Base-by-base conservation (phyloP, 441 rosid genomes). In the Gossypium gossypioides region DNA sequence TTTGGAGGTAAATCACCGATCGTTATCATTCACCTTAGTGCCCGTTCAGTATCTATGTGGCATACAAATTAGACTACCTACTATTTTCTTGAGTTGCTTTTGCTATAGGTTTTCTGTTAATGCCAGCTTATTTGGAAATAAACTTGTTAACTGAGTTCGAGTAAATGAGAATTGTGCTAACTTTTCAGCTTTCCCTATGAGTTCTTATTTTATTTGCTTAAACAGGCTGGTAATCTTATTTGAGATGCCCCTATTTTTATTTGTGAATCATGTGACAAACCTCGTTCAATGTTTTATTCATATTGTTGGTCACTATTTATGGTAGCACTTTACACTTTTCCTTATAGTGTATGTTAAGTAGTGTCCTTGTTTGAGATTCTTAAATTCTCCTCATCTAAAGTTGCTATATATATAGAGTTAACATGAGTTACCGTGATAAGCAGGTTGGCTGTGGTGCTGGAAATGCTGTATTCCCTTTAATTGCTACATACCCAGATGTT, bases 391-490 rank as follows among this genome's bases (percentile, higher is more conserved):
- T 40, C 57, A 2, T 27, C 19, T 65, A 52, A 21, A 40, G 25
- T 34, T 64, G 21, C n/a, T 22, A 19, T 13, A 2, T 25, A 54
- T 67, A 25, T 18, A 0, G n/a, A 34, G 27, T 72, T 70, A 64
- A 42, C 69, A 66, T 72, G 59, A 63, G 13, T 50, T 32, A 48
- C 67, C 51, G 40, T 68, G 74, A 50, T 76, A 13, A 76, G 69
- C 85, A 94, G 98, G 87, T 91, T 75, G 97, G 98, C 18, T 91
- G 97, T 79, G 98, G 97, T 74, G 96, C 92, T 82, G 97, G 97
- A 77, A 94, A 94, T 81, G 87, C 97, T 27, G 84, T 85, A 40
- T 91, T 87, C 76, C 98, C 98, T 50, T 78, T 91, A 78, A 74
- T 90, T 79, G 85, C 97, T 42, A 86, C 86, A 15, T 91, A 87